Base-by-base conservation (phyloP, 306 rosid species). In the Cicer chorassanicum region DNA sequence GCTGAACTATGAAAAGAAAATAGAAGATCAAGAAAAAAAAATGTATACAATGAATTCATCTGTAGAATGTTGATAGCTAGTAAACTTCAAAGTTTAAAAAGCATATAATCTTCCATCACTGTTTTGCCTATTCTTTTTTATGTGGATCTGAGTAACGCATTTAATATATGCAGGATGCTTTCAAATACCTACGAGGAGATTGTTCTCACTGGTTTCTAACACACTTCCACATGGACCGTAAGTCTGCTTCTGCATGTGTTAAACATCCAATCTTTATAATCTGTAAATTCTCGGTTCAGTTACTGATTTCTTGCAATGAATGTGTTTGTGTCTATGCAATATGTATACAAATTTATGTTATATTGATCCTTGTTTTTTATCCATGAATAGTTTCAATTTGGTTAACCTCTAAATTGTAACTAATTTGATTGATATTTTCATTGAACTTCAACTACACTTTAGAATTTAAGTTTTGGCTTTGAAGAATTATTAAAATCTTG, bases 201-300 rank as follows among this genome's bases (percentile, higher is more conserved):
- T 93, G 97, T 84, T 89, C 89, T 14, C 89, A 93, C 81, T 93
- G 98, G 98, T 93, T 93, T 86, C 98, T 93, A 63, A 85, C 98
- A 78, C 98, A 93, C 84, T 93, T 93, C 77, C 98, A 93, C 72
- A 77, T 93, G 96, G 98, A 93, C 81, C 98, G 98, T 93, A 91
- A 91, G 97, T 82, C 82, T 73, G 71, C 50, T 15, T 72, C 57
- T 44, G 66, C 69, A 72, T 29, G 53, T 77, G 46, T 67, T 24
- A 45, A 51, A 48, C 64, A n/a, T 64, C 62, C 46, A 16, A 46
- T 59, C 34, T 66, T 67, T 61, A 38, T 63, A 61, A 19, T 62
- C 57, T 50, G 44, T 8, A 69, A n/a, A 69, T 8, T 19, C 59
- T 71, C 49, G 34, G 18, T 46, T 21, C 69, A 74, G 48, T 48